Conservation (phyloP, 495 filamentous ascomycete species). For the Barbatosphaeria neglecta region DNA sequence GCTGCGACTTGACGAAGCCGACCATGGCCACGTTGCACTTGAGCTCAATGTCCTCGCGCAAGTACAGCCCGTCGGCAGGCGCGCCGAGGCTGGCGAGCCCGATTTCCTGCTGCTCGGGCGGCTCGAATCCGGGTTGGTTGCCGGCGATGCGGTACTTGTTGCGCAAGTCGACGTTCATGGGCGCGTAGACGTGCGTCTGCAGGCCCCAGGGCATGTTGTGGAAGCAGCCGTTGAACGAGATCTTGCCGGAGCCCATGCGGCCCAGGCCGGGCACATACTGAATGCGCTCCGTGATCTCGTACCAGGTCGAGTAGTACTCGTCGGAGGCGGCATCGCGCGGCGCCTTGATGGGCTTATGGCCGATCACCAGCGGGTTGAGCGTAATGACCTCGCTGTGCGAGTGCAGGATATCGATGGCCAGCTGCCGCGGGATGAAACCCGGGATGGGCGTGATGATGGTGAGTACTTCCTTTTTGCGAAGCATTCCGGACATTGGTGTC, state of each 20-base stretch:
- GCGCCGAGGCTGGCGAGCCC: constrained; percentile 34
- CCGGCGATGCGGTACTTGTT: constrained; percentile 45
- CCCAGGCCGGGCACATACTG: constrained; percentile 52
- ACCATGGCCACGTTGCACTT: constrained; percentile 57
- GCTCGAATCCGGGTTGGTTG: constrained; percentile 49
- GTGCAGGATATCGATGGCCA: constrained; percentile 33
- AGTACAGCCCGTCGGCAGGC: constrained; percentile 55
- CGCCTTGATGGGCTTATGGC: constrained; percentile 48
- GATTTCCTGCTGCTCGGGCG: constrained; percentile 44
- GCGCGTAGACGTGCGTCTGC: constrained; percentile 64
- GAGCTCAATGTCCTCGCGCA: constrained; percentile 67
- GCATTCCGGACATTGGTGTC: constrained; percentile 16
- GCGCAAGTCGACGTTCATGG: constrained; percentile 40
- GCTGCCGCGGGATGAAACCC: constrained; percentile 35
- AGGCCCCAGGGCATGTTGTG: constrained; percentile 58
- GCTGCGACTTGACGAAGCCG: constrained; percentile 55
- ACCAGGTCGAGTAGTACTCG: constrained; percentile 63
- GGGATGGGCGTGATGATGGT: constrained; percentile 38
- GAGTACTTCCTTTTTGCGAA: constrained; percentile 38
- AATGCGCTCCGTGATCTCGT: constrained; percentile 52
- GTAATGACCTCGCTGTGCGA: constrained; percentile 63
- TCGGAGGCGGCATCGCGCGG: constrained; percentile 54
- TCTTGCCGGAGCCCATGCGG: constrained; percentile 45
- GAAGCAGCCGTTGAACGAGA: constrained; percentile 67
- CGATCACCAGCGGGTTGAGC: constrained; percentile 62